These are phyloP conservation scores for Saccharata proteae DNA, from an alignment of 2,329 filamentous ascomycete genomes.

Conservation along the genomic window DNA sequence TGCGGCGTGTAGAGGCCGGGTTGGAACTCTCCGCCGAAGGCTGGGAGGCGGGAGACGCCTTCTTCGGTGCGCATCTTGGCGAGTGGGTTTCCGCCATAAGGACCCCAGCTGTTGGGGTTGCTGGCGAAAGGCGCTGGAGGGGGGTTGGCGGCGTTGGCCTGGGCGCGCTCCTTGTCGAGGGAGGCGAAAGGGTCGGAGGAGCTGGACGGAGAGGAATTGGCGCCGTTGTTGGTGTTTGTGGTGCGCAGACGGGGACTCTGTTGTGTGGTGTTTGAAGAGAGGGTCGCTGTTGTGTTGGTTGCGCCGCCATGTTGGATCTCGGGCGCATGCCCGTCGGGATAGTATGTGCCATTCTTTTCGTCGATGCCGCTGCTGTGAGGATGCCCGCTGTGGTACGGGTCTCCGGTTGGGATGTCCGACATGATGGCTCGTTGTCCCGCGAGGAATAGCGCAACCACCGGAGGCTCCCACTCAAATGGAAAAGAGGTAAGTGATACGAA, in stretches of 20 bases:
- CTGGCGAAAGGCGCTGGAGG: no score
- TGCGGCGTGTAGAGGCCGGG: conserved; percentile 35
- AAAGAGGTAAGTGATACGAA: no score
- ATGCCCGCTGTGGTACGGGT: no score
- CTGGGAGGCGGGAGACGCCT: conserved; percentile 33
- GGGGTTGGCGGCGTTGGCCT: background rate
- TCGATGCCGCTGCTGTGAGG: background rate
- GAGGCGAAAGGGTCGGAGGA: no score
- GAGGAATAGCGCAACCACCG: no score
- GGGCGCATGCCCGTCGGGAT: background rate
- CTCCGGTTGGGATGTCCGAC: no score
- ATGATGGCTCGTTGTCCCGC: no score
- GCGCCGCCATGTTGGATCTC: background rate
- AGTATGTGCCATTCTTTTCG: background rate
- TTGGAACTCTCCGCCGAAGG: conserved; percentile 42
- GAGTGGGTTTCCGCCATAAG: background rate
- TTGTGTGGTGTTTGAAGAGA: background rate
- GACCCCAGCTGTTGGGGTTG: background rate
- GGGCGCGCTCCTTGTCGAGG: no score
- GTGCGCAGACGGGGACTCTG: background rate
- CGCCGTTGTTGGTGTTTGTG: background rate
- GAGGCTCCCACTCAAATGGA: no score
- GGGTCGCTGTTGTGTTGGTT: background rate
- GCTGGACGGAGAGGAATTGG: no score
- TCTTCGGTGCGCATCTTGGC: background rate